These are phyloP conservation scores for Liquidambar formosana DNA, from an alignment of 164 flowering plant species.

Conservation along the genomic window DNA sequence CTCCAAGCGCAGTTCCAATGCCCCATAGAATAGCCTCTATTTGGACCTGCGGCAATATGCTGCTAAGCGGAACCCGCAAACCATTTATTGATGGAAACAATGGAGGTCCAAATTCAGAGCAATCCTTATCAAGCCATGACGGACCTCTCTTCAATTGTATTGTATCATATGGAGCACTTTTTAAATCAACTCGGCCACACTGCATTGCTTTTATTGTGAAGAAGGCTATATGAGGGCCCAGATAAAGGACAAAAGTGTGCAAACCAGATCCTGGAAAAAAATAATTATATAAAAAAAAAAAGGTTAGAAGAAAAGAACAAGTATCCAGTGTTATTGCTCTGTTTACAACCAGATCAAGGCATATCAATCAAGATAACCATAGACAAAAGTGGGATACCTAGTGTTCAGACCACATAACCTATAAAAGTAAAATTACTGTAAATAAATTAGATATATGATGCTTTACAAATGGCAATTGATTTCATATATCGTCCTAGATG, in stretches of 20 bases:
- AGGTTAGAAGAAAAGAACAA: background rate
- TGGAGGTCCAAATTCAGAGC: constrained; percentile 80
- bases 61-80: constrained; percentile 67
- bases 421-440: too few relatives aligned
- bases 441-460: too few relatives aligned
- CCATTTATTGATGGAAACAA: constrained; percentile 52
- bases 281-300: background rate
- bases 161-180: constrained; percentile 88
- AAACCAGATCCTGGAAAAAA: constrained; percentile 80
- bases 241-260: constrained; percentile 90
- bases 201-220: constrained; percentile 86
- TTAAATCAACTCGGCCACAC: constrained; percentile 89
- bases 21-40: constrained; percentile 95
- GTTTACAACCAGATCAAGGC: background rate
- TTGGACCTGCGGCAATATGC: constrained; percentile 86
- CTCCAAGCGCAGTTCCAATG: constrained; percentile 96
- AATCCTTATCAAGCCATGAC: constrained; percentile 88
- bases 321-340: background rate
- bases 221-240: constrained; percentile 90
- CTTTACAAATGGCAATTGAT: too few relatives aligned
- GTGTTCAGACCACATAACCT: too few relatives aligned
- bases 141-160: constrained; percentile 80
- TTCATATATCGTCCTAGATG: too few relatives aligned
- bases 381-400: too few relatives aligned
- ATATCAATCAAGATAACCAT: too few relatives aligned